A percentile compares a stretch with the other conserved stretches of the same genome.
Evolutionary conservation across 805 yeast species (phyloP).

Genomic region (Candida caryicola): DNA sequence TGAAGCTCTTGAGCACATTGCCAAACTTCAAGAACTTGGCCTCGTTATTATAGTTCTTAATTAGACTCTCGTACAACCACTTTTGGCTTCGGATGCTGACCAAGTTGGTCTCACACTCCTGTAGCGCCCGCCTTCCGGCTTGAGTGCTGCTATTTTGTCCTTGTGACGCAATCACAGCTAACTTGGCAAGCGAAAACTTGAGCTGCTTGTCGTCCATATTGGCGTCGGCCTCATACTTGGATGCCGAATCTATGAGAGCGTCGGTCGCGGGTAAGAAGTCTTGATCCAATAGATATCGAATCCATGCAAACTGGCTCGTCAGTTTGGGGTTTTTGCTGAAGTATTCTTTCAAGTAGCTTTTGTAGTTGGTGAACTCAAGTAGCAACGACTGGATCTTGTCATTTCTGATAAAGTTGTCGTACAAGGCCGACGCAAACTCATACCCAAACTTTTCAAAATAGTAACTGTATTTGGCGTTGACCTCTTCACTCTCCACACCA

Average conservation of each 20-base stretch:
- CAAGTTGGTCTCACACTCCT: slow-evolving; percentile 49
- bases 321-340: slow-evolving; percentile 41
- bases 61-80: slow-evolving; percentile 21
- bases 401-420: slow-evolving; percentile 51
- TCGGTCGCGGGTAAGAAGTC: slow-evolving; percentile 51
- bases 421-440: slow-evolving; percentile 64
- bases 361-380: slow-evolving; percentile 53
- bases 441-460: slow-evolving; percentile 65
- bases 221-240: slow-evolving; percentile 35
- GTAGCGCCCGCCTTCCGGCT: neutral
- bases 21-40: slow-evolving; percentile 24
- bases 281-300: slow-evolving; percentile 53
- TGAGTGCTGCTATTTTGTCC: neutral
- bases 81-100: slow-evolving; percentile 51
- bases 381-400: slow-evolving; percentile 55
- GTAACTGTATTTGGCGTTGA: slow-evolving; percentile 34
- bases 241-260: slow-evolving; percentile 43
- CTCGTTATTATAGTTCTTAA: slow-evolving; percentile 24
- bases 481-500: slow-evolving; percentile 17
- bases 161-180: slow-evolving; percentile 51
- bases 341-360: slow-evolving; percentile 48
- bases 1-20: slow-evolving; percentile 19
- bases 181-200: slow-evolving; percentile 69
- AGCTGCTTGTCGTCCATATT: slow-evolving; percentile 47
- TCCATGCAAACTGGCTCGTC: slow-evolving; percentile 67